A percentile compares a stretch with the other conserved stretches of the same genome.
These are phyloP conservation scores for Botrytis medusae DNA, from an alignment of 2,329 filamentous ascomycete genomes.

Conservation along the genomic window DNA sequence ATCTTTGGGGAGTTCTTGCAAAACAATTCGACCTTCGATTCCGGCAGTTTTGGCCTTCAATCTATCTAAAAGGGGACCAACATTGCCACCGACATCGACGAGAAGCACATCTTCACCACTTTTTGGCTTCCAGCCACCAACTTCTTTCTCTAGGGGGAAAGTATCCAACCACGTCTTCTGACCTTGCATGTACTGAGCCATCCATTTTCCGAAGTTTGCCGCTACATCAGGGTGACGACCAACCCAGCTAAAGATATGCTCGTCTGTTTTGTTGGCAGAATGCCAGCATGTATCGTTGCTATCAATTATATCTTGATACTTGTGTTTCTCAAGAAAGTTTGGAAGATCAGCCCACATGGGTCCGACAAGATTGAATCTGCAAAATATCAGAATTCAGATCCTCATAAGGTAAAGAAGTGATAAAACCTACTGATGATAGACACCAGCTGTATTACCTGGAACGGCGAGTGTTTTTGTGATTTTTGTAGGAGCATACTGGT, in stretches of 20 bases:
- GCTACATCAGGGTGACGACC: slow-evolving; percentile 1
- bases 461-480: not conserved
- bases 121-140: not conserved
- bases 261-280: slow-evolving; percentile 1
- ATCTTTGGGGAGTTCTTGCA: not conserved
- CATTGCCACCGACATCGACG: not conserved
- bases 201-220: not conserved
- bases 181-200: slow-evolving; percentile 11
- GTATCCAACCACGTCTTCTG: too few species aligned
- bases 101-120: not conserved
- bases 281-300: slow-evolving; percentile 8
- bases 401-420: not conserved
- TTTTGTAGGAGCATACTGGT: not conserved
- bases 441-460: not conserved
- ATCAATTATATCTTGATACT: not conserved
- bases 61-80: not conserved
- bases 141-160: not conserved
- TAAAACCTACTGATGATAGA: not conserved
- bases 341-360: not conserved
- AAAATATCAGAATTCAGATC: not conserved
- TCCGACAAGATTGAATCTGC: not conserved
- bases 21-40: not conserved
- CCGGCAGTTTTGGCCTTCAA: not conserved
- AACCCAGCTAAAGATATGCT: slow-evolving; percentile 6
- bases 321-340: not conserved